phyloP scores from a whole-genome alignment of 2,329 filamentous ascomycete species.

The Amesomyces nigricolor region DNA sequence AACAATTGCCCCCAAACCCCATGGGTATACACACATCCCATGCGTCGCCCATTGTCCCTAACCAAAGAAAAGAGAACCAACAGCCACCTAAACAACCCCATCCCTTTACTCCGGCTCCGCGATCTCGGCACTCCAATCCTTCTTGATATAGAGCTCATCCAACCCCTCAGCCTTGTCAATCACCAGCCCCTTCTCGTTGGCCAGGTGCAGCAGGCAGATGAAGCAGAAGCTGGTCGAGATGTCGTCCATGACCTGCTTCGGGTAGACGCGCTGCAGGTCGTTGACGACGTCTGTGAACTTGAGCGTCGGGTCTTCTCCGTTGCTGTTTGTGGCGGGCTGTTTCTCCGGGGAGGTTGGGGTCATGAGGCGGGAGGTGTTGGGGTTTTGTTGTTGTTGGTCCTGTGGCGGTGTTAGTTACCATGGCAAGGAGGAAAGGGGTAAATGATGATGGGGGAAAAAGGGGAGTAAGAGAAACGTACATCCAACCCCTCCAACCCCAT shows the following conservation, averaged over 20 bases:
- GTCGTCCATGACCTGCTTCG: constrained; percentile 79
- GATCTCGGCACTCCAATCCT: constrained; percentile 57
- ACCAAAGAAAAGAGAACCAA: background rate
- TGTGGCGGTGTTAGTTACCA: background rate
- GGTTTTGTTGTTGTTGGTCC: background rate
- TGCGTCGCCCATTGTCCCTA: background rate
- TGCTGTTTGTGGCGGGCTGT: constrained; percentile 25
- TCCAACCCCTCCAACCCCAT: constrained; percentile 52
- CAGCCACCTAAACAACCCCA: background rate
- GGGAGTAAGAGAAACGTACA: constrained; percentile 35
- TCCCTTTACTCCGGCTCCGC: constrained; percentile 32
- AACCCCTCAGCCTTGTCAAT: constrained; percentile 60
- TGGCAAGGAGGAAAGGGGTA: background rate
- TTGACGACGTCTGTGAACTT: constrained; percentile 94
- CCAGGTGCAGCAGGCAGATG: constrained; percentile 84
- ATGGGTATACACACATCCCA: background rate
- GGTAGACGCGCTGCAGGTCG: constrained; percentile 77
- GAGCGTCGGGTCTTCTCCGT: constrained; percentile 46
- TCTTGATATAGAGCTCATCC: constrained; percentile 55
- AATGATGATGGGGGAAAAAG: background rate
- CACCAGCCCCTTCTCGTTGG: constrained; percentile 84
- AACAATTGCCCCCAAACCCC: background rate
- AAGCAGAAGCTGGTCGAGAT: constrained; percentile 93
- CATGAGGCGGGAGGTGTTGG: constrained; percentile 8
- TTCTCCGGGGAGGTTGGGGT: constrained; percentile 24